Base-by-base conservation (phyloP, 2,329 filamentous ascomycete genomes). In the Trichophyton schoenleinii region DNA sequence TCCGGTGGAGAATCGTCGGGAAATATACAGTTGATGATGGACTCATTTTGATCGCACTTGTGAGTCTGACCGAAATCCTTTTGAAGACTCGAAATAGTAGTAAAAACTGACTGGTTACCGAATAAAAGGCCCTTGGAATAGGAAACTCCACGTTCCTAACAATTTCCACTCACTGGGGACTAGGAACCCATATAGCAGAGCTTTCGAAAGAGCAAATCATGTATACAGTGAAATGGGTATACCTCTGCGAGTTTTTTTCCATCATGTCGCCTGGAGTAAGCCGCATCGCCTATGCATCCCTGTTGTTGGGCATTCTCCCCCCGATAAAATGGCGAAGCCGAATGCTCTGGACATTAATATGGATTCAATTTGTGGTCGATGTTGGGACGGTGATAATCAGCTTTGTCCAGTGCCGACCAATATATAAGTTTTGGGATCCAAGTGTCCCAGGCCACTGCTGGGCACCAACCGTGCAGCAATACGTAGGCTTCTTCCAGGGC, bases 261-360 rank as follows among this genome's bases (percentile, higher is more conserved):
- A 60, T 64, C 7, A 62, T 63, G 60, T 62, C 62, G 36, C 63
- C 62, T 18, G 60, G 61, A 25, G 60, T 60, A 49, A 60, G 63
- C 25, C 63, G 63, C 15, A 44, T 64, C 11, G 62, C 62, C 20
- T 44, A 63, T 58, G 63, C 58, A 11, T 28, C 63, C n/a, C 62
- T 64, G 31, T 53, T 64, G 25, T 48, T 64, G 31, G 57, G 63
- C 20, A 48, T 63, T 18, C 36, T 64, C 15, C 52, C 58, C 18
- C 52, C 38, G 11, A 60, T 58, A 11, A 60, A 59, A 41, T 49
- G 53, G n/a, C 60, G 59, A 28, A 63, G 25, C 38, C 44, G 36
- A n/a, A n/a, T 58, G 22, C 60, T 63, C 48, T 63, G 58, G 44
- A 36, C 22, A 8, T 58, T 58, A 7, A 64, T 64, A 59, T 53